phyloP scores from a whole-genome alignment of 768 basidiomycete species.

The Leccinellum albellum region DNA sequence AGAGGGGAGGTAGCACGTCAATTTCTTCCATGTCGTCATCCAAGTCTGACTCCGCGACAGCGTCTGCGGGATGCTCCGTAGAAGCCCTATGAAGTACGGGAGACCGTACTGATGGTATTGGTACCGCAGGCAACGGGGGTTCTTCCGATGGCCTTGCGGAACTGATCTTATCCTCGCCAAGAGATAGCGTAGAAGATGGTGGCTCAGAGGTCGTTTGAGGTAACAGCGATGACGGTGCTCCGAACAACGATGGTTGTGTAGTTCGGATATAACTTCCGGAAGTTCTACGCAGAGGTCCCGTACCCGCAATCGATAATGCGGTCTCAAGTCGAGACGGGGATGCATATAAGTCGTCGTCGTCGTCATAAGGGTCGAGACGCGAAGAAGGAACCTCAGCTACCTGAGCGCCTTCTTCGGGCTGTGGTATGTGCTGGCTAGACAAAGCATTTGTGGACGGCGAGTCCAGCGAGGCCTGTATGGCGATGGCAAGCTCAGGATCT shows the following conservation, averaged over 20 bases:
- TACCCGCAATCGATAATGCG: constrained; percentile 62
- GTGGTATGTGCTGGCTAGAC: constrained; percentile 6
- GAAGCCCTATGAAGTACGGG: constrained; percentile 1
- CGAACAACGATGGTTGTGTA: constrained; percentile 32
- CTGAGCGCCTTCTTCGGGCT: background rate
- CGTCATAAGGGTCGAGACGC: constrained; percentile 12
- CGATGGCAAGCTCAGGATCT: constrained; percentile 56
- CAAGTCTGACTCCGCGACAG: constrained; percentile 14
- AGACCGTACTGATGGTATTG: background rate
- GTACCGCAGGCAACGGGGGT: constrained; percentile 3
- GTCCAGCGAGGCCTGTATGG: constrained; percentile 60
- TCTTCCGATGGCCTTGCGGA: constrained; percentile 4
- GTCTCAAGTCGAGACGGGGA: constrained; percentile 61
- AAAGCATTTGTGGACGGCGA: constrained; percentile 7
- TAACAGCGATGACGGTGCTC: constrained; percentile 34
- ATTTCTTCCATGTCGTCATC: constrained; percentile 43
- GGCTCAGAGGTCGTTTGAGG: constrained; percentile 7
- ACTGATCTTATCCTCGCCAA: background rate
- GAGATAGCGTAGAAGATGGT: background rate
- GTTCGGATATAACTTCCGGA: constrained; percentile 10
- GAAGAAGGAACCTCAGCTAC: background rate
- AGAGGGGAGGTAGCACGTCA: background rate
- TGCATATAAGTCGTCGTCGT: constrained; percentile 48
- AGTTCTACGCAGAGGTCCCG: constrained; percentile 36
- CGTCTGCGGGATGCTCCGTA: background rate